Evolutionary conservation across 345 rosid species (phyloP).

Genomic region (Populus pruinosa): DNA sequence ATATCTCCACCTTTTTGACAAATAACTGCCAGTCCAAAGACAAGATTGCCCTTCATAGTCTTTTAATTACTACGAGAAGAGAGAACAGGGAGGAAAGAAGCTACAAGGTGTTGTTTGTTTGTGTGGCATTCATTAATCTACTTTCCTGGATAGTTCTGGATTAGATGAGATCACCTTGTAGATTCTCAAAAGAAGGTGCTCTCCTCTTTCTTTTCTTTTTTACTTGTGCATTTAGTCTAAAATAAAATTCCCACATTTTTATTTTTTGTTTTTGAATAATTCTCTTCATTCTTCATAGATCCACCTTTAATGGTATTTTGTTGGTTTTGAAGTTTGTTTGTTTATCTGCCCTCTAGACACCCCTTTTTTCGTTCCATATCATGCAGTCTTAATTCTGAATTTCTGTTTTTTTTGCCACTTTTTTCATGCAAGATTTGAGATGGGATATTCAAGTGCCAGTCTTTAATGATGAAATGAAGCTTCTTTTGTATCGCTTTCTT

Average conservation of each 20-base stretch:
- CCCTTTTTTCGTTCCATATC: too few relatives aligned
- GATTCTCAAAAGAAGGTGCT: background rate
- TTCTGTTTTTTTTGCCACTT: background rate
- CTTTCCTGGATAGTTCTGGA: slow-evolving; percentile 1
- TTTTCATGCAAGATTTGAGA: slow-evolving; percentile 28
- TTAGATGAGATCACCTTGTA: background rate
- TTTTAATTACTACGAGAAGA: background rate
- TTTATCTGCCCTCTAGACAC: background rate
- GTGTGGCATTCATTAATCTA: slow-evolving; percentile 1
- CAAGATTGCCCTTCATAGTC: slow-evolving; percentile 17
- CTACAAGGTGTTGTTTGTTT: background rate
- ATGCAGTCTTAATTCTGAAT: background rate
- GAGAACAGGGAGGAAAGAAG: background rate
- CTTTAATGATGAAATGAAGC: slow-evolving; percentile 28
- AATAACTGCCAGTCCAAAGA: background rate
- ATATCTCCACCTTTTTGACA: background rate
- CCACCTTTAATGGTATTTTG: slow-evolving; percentile 7
- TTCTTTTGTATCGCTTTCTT: background rate
- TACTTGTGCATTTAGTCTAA: background rate
- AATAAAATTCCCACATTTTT: background rate
- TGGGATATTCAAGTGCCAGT: slow-evolving; percentile 20
- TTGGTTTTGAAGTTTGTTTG: background rate
- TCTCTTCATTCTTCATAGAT: slow-evolving; percentile 6
- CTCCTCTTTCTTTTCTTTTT: background rate
- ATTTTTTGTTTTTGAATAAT: background rate